phyloP scores from a whole-genome alignment of 257 asterid species.

The Nicotiana knightiana region DNA sequence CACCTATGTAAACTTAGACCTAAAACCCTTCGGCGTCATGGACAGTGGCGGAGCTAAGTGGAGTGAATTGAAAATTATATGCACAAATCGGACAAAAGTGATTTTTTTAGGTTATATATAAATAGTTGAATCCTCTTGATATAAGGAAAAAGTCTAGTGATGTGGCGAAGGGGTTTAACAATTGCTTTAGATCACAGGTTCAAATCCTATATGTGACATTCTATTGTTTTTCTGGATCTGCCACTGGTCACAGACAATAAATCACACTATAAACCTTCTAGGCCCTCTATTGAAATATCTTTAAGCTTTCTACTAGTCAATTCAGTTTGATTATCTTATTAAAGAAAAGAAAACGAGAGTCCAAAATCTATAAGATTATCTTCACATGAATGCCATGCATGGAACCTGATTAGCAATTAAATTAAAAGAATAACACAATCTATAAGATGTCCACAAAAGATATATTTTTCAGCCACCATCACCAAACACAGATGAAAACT shows the following conservation, averaged over 20 bases:
- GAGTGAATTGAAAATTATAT: too few species aligned
- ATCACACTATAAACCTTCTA: neutral
- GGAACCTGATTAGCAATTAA: neutral
- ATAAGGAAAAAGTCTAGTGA: too few species aligned
- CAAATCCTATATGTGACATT: too few species aligned
- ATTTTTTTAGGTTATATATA: too few species aligned
- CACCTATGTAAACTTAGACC: neutral
- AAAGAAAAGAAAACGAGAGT: neutral
- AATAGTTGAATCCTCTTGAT: too few species aligned
- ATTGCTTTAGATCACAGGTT: too few species aligned
- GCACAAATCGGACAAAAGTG: too few species aligned
- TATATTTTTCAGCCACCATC: neutral
- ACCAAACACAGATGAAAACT: neutral
- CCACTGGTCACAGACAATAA: neutral
- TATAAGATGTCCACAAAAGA: neutral
- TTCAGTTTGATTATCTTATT: neutral
- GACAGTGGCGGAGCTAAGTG: neutral
- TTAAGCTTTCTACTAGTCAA: neutral
- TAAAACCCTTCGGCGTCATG: neutral
- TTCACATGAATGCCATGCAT: neutral
- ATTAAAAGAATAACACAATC: neutral
- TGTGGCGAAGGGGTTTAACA: too few species aligned
- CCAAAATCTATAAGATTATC: neutral
- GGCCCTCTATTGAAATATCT: neutral
- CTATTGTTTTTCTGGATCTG: too few species aligned